A percentile compares a stretch with the other conserved stretches of the same genome.
Conservation (phyloP, 2,329 filamentous ascomycete genomes). For the Epichloe bromicola region DNA sequence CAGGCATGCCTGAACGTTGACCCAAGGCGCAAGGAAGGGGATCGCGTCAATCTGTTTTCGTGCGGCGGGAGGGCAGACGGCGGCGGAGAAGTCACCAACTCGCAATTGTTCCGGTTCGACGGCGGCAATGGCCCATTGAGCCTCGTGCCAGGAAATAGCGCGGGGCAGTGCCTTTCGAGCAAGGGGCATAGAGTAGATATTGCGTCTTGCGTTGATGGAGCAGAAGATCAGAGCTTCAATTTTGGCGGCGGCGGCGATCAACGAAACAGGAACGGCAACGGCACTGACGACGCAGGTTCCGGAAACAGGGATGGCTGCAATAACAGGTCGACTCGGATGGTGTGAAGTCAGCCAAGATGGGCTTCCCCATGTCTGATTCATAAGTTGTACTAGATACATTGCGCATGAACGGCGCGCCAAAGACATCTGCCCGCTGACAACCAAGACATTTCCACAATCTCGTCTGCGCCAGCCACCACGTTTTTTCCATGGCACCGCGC, state of each 20-base stretch:
- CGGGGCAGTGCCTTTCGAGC: constrained; percentile 28
- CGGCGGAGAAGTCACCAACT: constrained; percentile 34
- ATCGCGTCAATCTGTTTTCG: constrained; percentile 43
- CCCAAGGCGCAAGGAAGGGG: constrained; percentile 10
- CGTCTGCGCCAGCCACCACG: no score
- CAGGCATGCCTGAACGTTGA: constrained; percentile 48
- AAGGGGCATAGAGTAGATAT: constrained; percentile 22
- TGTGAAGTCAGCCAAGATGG: no score
- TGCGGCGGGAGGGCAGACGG: constrained; percentile 46
- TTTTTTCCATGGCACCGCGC: no score
- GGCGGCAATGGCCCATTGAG: constrained; percentile 27
- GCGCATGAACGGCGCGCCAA: no score
- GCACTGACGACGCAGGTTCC: no score
- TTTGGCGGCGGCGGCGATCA: background rate
- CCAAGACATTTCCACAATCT: no score
- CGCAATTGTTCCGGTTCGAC: constrained; percentile 37
- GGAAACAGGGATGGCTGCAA: no score
- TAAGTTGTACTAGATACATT: no score
- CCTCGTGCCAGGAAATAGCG: constrained; percentile 32
- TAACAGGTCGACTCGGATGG: no score
- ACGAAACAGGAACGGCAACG: background rate
- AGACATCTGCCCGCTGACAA: no score
- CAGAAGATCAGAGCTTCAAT: constrained; percentile 1
- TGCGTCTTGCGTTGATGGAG: background rate
- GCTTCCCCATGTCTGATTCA: no score